Evolutionary conservation across 129 eudicot species (phyloP).

Genomic region (Deinandra increscens): DNA sequence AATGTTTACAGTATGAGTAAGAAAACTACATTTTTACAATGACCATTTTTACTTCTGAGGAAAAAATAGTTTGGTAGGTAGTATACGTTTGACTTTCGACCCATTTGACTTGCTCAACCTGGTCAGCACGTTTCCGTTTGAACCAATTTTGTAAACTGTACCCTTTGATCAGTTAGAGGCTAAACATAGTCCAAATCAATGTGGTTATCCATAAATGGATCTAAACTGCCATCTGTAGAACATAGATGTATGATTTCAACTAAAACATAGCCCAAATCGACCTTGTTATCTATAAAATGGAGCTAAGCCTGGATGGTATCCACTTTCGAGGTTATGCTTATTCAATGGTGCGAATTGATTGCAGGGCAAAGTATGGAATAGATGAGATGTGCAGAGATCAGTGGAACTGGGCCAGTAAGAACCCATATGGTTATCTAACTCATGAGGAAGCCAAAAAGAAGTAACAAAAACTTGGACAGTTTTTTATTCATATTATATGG

Average conservation of each 20-base stretch:
- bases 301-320: neutral
- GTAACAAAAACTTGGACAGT: neutral
- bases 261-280: neutral
- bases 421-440: constrained; percentile 75
- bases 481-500: constrained; percentile 1
- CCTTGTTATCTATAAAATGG: neutral
- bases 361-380: constrained; percentile 87
- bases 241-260: neutral
- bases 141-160: neutral
- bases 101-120: neutral
- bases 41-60: neutral
- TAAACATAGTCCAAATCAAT: neutral
- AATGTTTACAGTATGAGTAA: neutral
- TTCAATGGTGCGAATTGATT: constrained; percentile 1
- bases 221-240: neutral
- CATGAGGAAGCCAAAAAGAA: constrained; percentile 36
- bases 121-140: neutral
- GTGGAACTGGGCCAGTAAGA: constrained; percentile 99
- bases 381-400: constrained; percentile 94
- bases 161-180: neutral
- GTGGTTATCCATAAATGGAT: neutral
- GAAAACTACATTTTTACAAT: neutral
- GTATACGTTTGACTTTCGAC: neutral
- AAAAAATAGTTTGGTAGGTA: neutral
- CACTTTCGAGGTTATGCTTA: constrained; percentile 9